These are phyloP conservation scores for Teratosphaeriaceae sp. DNA, from an alignment of 2,329 filamentous ascomycete species.

Conservation along the genomic window DNA sequence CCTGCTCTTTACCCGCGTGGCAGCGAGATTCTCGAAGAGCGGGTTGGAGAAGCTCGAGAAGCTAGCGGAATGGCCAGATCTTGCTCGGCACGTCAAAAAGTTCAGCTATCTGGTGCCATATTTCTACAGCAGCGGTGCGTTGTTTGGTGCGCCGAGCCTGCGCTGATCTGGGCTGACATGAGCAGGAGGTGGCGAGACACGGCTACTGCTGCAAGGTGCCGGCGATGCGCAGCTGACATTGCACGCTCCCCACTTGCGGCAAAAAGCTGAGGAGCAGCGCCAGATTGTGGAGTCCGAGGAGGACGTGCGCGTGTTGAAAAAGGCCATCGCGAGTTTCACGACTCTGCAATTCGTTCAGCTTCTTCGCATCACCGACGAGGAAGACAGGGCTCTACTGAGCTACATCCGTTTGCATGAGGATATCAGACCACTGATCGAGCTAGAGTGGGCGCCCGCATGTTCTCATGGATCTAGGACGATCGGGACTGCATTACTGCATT, in stretches of 20 bases:
- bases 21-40: constrained; percentile 44
- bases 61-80: constrained; percentile 43
- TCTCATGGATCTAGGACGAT: constrained; percentile 55
- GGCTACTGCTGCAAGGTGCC: constrained; percentile 4
- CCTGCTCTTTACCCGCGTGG: constrained; percentile 46
- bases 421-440: constrained; percentile 39
- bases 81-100: constrained; percentile 50
- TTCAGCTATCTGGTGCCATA: constrained; percentile 56
- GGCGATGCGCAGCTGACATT: constrained; percentile 6
- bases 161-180: constrained; percentile 9
- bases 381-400: constrained; percentile 49
- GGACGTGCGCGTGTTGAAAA: constrained; percentile 47
- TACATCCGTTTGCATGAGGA: constrained; percentile 45
- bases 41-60: constrained; percentile 45
- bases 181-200: constrained; percentile 1
- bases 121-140: constrained; percentile 48
- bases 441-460: constrained; percentile 58
- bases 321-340: constrained; percentile 52
- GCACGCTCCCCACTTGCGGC: constrained; percentile 30
- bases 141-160: background rate
- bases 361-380: constrained; percentile 53
- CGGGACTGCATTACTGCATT: constrained; percentile 49
- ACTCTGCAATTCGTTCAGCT: constrained; percentile 59
- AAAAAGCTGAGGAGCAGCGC: constrained; percentile 45
- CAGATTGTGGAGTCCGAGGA: constrained; percentile 45